phyloP scores from a whole-genome alignment of 345 rosid species.

The Heritiera littoralis region DNA sequence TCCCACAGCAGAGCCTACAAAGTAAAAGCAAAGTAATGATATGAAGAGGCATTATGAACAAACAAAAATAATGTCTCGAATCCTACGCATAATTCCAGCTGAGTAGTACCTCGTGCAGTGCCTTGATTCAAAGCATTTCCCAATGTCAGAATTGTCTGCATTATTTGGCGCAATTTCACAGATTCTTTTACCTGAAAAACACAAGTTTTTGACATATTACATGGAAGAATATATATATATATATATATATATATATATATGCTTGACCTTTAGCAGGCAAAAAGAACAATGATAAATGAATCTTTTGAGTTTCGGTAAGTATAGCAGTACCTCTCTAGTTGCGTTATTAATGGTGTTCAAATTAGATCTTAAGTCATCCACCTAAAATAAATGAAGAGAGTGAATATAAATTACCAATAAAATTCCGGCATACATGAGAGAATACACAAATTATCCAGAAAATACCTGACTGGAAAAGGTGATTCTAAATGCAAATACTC shows the following conservation, averaged over 20 bases:
- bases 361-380: slow-evolving; percentile 69
- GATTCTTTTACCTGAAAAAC: slow-evolving; percentile 87
- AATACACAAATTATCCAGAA: slow-evolving; percentile 21
- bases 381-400: slow-evolving; percentile 46
- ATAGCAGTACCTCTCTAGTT: slow-evolving; percentile 67
- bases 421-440: slow-evolving; percentile 15
- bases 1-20: slow-evolving; percentile 92
- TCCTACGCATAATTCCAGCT: slow-evolving; percentile 21
- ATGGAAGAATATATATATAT: slow-evolving; percentile 4
- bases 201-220: not conserved
- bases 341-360: slow-evolving; percentile 71
- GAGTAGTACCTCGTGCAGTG: slow-evolving; percentile 78
- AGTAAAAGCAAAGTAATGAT: slow-evolving; percentile 9
- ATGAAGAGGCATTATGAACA: slow-evolving; percentile 7
- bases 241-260: slow-evolving; percentile 6
- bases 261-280: slow-evolving; percentile 28
- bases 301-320: not conserved
- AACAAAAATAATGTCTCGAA: not conserved
- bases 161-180: slow-evolving; percentile 85
- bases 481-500: slow-evolving; percentile 92
- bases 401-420: slow-evolving; percentile 16
- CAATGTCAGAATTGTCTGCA: slow-evolving; percentile 93
- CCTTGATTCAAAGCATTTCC: slow-evolving; percentile 99
- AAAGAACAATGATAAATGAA: slow-evolving; percentile 18
- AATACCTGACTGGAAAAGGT: slow-evolving; percentile 86